A percentile compares a stretch with the other conserved stretches of the same genome.
Evolutionary conservation across 331 rosid genomes (phyloP).

Genomic region (Arachis monticola): DNA sequence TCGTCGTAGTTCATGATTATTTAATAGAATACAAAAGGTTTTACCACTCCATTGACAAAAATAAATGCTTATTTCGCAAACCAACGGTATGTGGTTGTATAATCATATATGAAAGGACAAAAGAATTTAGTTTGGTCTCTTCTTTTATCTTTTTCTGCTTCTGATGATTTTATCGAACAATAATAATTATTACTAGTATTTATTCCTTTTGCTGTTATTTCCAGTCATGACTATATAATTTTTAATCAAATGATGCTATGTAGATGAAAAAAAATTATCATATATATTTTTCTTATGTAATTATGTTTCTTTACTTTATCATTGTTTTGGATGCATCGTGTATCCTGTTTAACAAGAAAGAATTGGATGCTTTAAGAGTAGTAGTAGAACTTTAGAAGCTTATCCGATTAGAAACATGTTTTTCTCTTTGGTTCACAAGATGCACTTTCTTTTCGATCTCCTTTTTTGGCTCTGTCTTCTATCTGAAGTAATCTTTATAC

Average conservation of each 20-base stretch:
- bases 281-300: not conserved
- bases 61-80: no score
- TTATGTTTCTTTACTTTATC: constrained; percentile 30
- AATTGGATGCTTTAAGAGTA: constrained; percentile 42
- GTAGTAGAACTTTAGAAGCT: constrained; percentile 39
- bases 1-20: no score
- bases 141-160: not conserved
- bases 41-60: no score
- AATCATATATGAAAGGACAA: not conserved
- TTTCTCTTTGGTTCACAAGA: constrained; percentile 44
- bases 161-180: not conserved
- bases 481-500: constrained; percentile 36
- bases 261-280: not conserved
- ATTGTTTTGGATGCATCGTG: constrained; percentile 7
- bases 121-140: not conserved
- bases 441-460: constrained; percentile 21
- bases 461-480: constrained; percentile 29
- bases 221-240: not conserved
- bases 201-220: not conserved
- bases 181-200: not conserved
- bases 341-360: constrained; percentile 16
- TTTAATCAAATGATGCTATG: not conserved
- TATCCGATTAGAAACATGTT: constrained; percentile 28
- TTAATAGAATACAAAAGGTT: no score
- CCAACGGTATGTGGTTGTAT: no score